phyloP scores from a whole-genome alignment of 768 basidiomycete species.

The Serendipita sp. region DNA sequence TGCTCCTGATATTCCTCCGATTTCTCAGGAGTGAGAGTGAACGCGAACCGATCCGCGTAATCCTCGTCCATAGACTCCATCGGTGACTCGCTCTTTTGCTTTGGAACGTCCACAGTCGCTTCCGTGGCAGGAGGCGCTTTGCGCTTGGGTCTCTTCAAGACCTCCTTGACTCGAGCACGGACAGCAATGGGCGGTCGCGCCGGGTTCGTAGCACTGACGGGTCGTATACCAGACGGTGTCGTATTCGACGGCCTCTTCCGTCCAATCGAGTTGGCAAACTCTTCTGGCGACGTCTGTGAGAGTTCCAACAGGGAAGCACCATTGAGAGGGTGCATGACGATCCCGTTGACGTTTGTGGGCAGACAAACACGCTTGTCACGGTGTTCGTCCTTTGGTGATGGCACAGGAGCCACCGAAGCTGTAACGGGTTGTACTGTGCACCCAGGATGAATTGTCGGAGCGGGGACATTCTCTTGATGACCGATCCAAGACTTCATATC shows the following conservation, averaged over 20 bases:
- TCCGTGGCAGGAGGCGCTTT: not conserved
- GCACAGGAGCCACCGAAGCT: not conserved
- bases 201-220: not conserved
- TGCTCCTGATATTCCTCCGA: not conserved
- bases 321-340: not conserved
- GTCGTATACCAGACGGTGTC: not conserved
- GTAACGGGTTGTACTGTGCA: not conserved
- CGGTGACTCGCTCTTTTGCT: not conserved
- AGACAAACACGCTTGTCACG: not conserved
- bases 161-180: not conserved
- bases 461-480: not conserved
- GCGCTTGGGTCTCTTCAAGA: not conserved
- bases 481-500: not conserved
- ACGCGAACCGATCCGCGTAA: not conserved
- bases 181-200: not conserved
- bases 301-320: not conserved
- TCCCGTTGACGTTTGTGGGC: not conserved
- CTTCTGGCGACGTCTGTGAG: not conserved
- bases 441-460: not conserved
- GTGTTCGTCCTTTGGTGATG: not conserved
- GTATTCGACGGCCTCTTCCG: not conserved
- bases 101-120: not conserved
- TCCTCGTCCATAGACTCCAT: not conserved
- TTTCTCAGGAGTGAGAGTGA: not conserved
- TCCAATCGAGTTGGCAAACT: too few species aligned